Conservation (phyloP, 257 asterid genomes). For the Plantago ovata region DNA sequence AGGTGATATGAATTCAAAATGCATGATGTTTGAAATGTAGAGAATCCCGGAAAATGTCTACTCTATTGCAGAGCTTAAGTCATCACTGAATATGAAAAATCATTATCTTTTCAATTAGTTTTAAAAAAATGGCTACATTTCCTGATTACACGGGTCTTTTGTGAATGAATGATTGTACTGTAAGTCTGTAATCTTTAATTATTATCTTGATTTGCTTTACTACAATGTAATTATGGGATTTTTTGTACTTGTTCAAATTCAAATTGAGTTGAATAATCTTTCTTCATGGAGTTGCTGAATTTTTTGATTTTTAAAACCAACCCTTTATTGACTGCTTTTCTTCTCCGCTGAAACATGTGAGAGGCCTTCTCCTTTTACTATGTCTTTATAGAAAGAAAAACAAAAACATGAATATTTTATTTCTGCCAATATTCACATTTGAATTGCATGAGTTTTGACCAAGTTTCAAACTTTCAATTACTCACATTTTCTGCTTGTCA, state of each 20-base stretch:
- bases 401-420: background rate
- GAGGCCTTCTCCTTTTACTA: background rate
- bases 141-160: too few relatives aligned
- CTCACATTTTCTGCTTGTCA: background rate
- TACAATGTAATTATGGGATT: background rate
- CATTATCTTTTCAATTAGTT: too few relatives aligned
- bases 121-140: too few relatives aligned
- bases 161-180: too few relatives aligned
- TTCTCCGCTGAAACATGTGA: background rate
- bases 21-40: too few relatives aligned
- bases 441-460: background rate
- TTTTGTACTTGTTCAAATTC: background rate
- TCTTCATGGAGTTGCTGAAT: background rate
- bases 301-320: background rate
- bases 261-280: background rate
- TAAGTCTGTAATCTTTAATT: too few relatives aligned
- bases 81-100: too few relatives aligned
- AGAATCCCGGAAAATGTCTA: too few relatives aligned
- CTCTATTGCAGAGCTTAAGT: too few relatives aligned
- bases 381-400: background rate
- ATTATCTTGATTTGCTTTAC: background rate
- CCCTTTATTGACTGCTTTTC: background rate
- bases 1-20: too few relatives aligned
- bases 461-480: background rate
- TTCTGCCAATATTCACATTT: background rate